Evolutionary conservation across 306 rosid genomes (phyloP).

Genomic region (Senna tora): DNA sequence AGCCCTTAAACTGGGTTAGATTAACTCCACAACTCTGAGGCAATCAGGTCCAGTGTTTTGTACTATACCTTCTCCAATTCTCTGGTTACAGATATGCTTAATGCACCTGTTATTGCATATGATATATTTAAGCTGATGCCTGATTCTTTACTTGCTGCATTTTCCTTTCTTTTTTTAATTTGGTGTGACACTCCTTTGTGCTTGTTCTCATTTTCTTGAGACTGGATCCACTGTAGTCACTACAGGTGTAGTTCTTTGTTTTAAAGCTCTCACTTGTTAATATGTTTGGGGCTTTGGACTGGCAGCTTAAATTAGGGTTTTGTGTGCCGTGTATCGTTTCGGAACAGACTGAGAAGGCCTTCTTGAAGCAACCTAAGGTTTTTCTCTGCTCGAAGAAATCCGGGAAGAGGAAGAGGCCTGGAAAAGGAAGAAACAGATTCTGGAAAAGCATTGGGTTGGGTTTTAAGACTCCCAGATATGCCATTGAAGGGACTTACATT

Average conservation of each 20-base stretch:
- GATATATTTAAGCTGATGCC: constrained; percentile 2
- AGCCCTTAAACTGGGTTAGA: constrained; percentile 46
- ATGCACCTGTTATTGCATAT: constrained; percentile 9
- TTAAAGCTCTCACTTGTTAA: too few species aligned
- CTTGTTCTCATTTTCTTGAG: too few species aligned
- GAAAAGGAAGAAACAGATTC: constrained; percentile 67
- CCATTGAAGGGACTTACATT: constrained; percentile 62
- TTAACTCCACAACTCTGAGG: constrained; percentile 62
- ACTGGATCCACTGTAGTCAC: too few species aligned
- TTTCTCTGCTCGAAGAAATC: constrained; percentile 67
- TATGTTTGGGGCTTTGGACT: too few species aligned
- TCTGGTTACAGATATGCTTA: constrained; percentile 3
- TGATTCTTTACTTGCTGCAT: constrained; percentile 17
- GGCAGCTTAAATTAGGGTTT: too few species aligned
- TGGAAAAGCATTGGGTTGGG: constrained; percentile 69
- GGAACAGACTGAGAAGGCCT: constrained; percentile 89
- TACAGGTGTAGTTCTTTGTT: too few species aligned
- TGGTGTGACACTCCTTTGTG: background rate
- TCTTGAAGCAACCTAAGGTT: constrained; percentile 77
- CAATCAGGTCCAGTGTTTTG: constrained; percentile 30
- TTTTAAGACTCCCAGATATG: constrained; percentile 69
- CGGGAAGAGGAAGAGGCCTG: constrained; percentile 67
- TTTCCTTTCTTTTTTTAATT: constrained; percentile 5
- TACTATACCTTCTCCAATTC: constrained; percentile 23
- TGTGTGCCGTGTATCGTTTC: too few species aligned